Base-by-base conservation (phyloP, 2,329 filamentous ascomycete species). In the Aspergillus oerlinghausenensis region DNA sequence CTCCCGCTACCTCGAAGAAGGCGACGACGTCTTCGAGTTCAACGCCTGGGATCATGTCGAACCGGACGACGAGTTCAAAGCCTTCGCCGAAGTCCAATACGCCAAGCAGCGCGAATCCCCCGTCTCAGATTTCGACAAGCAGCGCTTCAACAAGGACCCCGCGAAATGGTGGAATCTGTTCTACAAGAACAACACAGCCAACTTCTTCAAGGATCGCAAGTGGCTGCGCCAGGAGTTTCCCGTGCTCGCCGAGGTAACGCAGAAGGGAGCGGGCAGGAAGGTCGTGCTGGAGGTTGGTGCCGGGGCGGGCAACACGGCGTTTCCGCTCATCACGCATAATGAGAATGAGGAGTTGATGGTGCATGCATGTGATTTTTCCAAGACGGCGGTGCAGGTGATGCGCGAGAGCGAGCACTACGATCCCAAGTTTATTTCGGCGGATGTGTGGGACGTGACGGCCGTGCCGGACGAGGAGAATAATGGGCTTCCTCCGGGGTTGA, bases 1-100 rank as follows among this genome's bases (percentile, higher is more conserved):
- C 59, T 94, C 90, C 50, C 90, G 93, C 58, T 89, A 84, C 68
- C 84, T 99, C 52, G 86, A 89, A 67, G 82, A 93, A 73, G 85
- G 86, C 70, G 92, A 96, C 77, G 83, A 97, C 72, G 90, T 96
- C 68, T 99, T 93, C 77, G 89, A 95, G 73, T 96, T 94, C 84
- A 99, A 99, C 75, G 94, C 94, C 40, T 99, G 94, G 94, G 94
- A 99, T 73, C 93, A 99, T 73, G 94, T 97, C 71, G 88, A 93
- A 75, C 92, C 92, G 72, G 93, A 97, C 77, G 86, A 90, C 65
- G 82, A 87, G 43, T 97, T 96, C 81, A 87, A 88, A 70, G 85
- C 89, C 70, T 96, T 94, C 74, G 88, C 92, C 59, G 86, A 92
- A 75, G 77, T 86, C 69, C 94, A 97, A 77, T 93, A 89, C 70